Percentiles rank a stretch among this genome's conserved stretches.
Evolutionary conservation across 2,329 filamentous ascomycete genomes (phyloP).

Genomic region (Elsinoe batatas): DNA sequence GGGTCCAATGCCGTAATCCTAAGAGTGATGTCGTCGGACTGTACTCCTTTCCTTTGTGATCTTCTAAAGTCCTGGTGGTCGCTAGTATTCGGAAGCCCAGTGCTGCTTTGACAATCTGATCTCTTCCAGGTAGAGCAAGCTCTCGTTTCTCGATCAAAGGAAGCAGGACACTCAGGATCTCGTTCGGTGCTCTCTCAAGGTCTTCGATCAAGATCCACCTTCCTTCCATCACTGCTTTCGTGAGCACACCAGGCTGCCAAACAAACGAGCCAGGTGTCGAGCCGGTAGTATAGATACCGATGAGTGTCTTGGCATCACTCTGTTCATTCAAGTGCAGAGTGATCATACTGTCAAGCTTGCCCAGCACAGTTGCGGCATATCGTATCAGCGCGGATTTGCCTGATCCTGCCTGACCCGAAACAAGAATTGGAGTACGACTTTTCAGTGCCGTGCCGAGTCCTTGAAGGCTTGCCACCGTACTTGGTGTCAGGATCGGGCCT

Average conservation of each 20-base stretch:
- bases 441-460: conserved; percentile 59
- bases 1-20: conserved; percentile 77
- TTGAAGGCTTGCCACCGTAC: conserved; percentile 62
- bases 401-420: conserved; percentile 73
- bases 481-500: conserved; percentile 53
- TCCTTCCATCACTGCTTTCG: conserved; percentile 85
- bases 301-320: conserved; percentile 90
- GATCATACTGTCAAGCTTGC: conserved; percentile 72
- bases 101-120: conserved; percentile 73
- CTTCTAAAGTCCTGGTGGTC: conserved; percentile 64
- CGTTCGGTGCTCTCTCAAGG: conserved; percentile 84
- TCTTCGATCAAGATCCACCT: conserved; percentile 97
- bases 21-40: conserved; percentile 60
- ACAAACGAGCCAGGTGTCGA: conserved; percentile 78
- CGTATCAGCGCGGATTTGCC: conserved; percentile 85
- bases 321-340: conserved; percentile 96
- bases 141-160: conserved; percentile 90
- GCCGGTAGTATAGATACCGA: conserved; percentile 88
- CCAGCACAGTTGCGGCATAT: conserved; percentile 69
- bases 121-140: conserved; percentile 77
- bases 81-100: conserved; percentile 85
- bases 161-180: conserved; percentile 85
- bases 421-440: conserved; percentile 59
- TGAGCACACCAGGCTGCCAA: conserved; percentile 87
- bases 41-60: conserved; percentile 60